Evolutionary conservation across 345 rosid genomes (phyloP).

Genomic region (Schrenkiella parvula): DNA sequence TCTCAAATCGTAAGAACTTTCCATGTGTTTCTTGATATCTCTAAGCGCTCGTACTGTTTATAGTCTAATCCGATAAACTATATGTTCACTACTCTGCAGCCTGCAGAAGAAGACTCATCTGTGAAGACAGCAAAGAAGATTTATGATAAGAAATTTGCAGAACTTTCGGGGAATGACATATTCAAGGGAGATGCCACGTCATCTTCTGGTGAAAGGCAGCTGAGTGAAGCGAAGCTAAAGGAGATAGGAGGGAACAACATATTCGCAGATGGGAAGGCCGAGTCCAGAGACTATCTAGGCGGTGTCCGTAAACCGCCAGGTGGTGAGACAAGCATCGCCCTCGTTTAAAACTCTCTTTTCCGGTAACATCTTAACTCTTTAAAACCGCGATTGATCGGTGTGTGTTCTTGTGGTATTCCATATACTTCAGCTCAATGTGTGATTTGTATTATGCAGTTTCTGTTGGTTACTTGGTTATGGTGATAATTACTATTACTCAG

Average conservation of each 20-base stretch:
- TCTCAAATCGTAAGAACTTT: slow-evolving; percentile 2
- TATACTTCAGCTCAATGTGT: slow-evolving; percentile 26
- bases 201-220: slow-evolving; percentile 54
- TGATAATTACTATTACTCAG: not conserved
- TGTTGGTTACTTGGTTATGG: slow-evolving; percentile 7
- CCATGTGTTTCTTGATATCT: not conserved
- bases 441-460: slow-evolving; percentile 35
- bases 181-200: slow-evolving; percentile 69
- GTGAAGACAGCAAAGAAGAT: slow-evolving; percentile 90
- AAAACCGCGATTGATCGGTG: slow-evolving; percentile 18
- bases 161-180: slow-evolving; percentile 83
- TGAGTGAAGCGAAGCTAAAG: slow-evolving; percentile 65
- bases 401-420: slow-evolving; percentile 36
- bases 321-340: slow-evolving; percentile 90
- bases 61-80: not conserved
- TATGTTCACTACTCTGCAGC: slow-evolving; percentile 20
- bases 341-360: slow-evolving; percentile 46
- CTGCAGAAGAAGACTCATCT: slow-evolving; percentile 49
- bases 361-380: slow-evolving; percentile 30
- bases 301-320: slow-evolving; percentile 99
- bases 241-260: slow-evolving; percentile 88
- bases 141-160: slow-evolving; percentile 60
- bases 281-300: slow-evolving; percentile 83
- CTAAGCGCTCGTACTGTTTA: not conserved
- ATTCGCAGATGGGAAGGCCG: slow-evolving; percentile 85